A percentile compares a stretch with the other conserved stretches of the same genome.
phyloP scores from a whole-genome alignment of 2,329 filamentous ascomycete genomes.

The Plenodomus lindquistii region DNA sequence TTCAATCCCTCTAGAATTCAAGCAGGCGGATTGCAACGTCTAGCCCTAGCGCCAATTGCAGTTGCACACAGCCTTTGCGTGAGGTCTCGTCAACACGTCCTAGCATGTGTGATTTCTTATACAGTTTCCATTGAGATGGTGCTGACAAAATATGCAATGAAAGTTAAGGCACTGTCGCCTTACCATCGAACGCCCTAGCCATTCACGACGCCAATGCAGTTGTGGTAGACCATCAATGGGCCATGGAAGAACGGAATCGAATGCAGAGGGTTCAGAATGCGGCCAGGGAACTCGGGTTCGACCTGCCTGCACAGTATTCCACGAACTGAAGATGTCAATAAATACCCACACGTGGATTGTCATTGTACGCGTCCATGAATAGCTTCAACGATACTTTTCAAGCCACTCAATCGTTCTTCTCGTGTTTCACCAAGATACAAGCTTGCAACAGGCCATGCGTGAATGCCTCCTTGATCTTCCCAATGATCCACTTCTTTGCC shows the following conservation, averaged over 20 bases:
- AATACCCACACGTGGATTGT: neutral
- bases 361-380: slow-evolving; percentile 5
- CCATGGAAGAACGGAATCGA: slow-evolving; percentile 3
- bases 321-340: slow-evolving; percentile 1
- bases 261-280: slow-evolving; percentile 8
- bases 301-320: slow-evolving; percentile 8
- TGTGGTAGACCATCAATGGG: slow-evolving; percentile 2
- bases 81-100: too few species aligned
- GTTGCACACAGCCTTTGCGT: too few species aligned
- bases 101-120: too few species aligned
- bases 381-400: slow-evolving; percentile 50
- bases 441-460: slow-evolving; percentile 79
- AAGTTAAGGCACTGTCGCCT: neutral
- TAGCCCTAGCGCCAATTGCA: too few species aligned
- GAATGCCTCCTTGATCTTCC: slow-evolving; percentile 69
- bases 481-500: slow-evolving; percentile 60
- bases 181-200: neutral
- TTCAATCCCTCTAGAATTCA: too few species aligned
- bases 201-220: slow-evolving; percentile 5
- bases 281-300: slow-evolving; percentile 10
- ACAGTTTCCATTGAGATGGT: too few species aligned
- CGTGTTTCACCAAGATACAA: slow-evolving; percentile 58
- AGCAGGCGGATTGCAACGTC: too few species aligned
- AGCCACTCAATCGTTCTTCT: slow-evolving; percentile 52
- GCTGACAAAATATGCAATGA: too few species aligned